A percentile compares a stretch with the other conserved stretches of the same genome.
phyloP scores from a whole-genome alignment of 345 rosid genomes.

The Linum tenue region DNA sequence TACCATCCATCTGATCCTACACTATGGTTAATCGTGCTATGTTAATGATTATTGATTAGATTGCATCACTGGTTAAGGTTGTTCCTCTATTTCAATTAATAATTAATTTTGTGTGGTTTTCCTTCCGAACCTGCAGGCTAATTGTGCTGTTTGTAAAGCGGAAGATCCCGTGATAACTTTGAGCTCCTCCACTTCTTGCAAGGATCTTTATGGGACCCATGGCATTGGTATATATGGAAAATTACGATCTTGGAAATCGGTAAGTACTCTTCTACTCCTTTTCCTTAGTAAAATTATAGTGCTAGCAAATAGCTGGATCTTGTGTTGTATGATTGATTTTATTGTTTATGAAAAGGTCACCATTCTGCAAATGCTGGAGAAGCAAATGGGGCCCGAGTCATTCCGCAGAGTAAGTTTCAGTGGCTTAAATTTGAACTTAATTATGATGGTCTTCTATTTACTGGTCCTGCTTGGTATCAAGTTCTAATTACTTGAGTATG shows the following conservation, averaged over 20 bases:
- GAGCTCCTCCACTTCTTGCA: slow-evolving; percentile 74
- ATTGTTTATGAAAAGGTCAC: slow-evolving; percentile 52
- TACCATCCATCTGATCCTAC: no score
- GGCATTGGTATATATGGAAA: slow-evolving; percentile 79
- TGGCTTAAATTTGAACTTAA: not conserved
- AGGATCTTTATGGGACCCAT: slow-evolving; percentile 82
- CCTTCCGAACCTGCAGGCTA: slow-evolving; percentile 49
- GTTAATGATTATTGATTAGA: no score
- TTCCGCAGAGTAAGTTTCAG: slow-evolving; percentile 65
- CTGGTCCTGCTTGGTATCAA: no score
- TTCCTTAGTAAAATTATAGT: slow-evolving; percentile 1
- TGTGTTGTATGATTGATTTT: slow-evolving; percentile 7
- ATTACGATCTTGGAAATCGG: slow-evolving; percentile 94
- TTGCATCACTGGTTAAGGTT: not conserved
- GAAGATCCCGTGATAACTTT: slow-evolving; percentile 79
- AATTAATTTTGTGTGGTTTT: not conserved
- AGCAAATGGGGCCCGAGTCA: slow-evolving; percentile 98
- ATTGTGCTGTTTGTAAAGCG: slow-evolving; percentile 87
- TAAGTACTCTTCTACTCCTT: slow-evolving; percentile 32
- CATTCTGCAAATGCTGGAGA: slow-evolving; percentile 92
- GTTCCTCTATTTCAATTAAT: not conserved
- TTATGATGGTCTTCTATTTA: not conserved
- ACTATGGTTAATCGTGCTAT: no score
- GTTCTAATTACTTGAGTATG: no score
- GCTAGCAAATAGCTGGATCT: not conserved